Base-by-base conservation (phyloP, 257 asterid genomes). In the Solanum commersonii region DNA sequence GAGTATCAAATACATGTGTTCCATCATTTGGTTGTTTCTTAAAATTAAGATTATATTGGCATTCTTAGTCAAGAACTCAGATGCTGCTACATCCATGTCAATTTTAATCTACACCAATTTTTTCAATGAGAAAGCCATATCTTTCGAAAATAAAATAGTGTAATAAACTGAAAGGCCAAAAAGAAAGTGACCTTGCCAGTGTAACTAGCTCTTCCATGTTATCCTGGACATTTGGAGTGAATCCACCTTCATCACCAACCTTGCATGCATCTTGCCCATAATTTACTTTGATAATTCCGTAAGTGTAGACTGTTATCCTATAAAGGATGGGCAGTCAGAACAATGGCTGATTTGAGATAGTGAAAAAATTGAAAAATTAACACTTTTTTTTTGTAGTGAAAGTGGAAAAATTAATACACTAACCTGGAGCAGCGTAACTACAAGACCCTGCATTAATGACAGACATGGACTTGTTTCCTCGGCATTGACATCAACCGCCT, bases 241-340 rank as follows among this genome's bases (percentile, higher is more conserved):
- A 96, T 86, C 99, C 99, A 89, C 98, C 99, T 90, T 96, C 99
- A 87, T 97, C 98, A 44, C 99, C 99, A 3, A 97, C 99, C 87
- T 95, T 97, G 93, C 98, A 96, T 29, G 99, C 99, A 92, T 97
- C 99, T 93, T 97, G 99, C 70, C 99, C 99, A 63, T 97, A 97
- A 3, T 10, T 42, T 0, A 42, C 49, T 42, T 42, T 42, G 49
- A 42, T 42, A 42, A 89, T 97, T 44, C 52, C 16, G 5, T 42
- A 44, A 44, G 52, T 44, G 52, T 97, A 97, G 85, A 97, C 99
- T 96, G 98, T 89, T 73, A 31, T 13, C 35, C 84, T 12, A 77
- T 77, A 31, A 77, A 74, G 83, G 8, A 23, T 77, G 35, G 35
- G 25, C 60, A 77, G 60, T 77, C 60, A 49, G 60, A 49, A 49